Base-by-base conservation (phyloP, 2,329 filamentous ascomycete species). In the Talaromyces funiculosus region DNA sequence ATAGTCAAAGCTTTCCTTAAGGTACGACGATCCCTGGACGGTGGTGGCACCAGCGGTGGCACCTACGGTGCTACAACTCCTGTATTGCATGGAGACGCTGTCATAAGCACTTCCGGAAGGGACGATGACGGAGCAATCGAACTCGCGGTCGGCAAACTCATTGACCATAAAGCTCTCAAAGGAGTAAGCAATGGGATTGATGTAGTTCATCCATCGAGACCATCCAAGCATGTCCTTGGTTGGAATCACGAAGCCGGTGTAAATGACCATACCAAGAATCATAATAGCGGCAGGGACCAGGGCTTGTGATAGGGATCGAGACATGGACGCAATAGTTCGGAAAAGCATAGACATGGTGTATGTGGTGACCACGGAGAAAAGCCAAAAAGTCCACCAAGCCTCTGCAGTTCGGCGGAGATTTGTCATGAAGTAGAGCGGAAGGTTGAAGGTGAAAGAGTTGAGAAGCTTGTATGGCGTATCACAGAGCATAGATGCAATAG, bases 321-420 rank as follows among this genome's bases (percentile, higher is more conserved):
- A 92, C 1, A 87, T 77, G 0, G 89, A 87, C n/a, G 84, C 90
- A 64, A 95, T 90, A 6, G 86, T 88, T 54, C 90, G 84, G 83
- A 95, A 95, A 64, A 93, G 82, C 86, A 91, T 92, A 53, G 88
- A 92, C 89, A 94, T 94, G 64, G 84, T 81, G 68, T 96, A 67
- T 0, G 90, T 90, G 1, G 86, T 86, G 61, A 82, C 72, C 75
- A 93, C 90, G 2, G 86, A 88, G 69, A 93, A 83, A 57, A 96
- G 79, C 61, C 91, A 74, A 81, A 90, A 96, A 77, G 91, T 89
- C 81, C 96, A 96, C 80, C 94, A 96, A 0, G 86, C 76, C 2
- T 87, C 88, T 0, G 89, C 79, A 64, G 88, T 86, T 57, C 90
- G 83, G 59, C 89, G 84, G 31, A 97, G 78, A 64, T 92, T 89